A percentile compares a stretch with the other conserved stretches of the same genome.
Conservation (phyloP, 306 rosid species). For the Vigna trinervia region DNA sequence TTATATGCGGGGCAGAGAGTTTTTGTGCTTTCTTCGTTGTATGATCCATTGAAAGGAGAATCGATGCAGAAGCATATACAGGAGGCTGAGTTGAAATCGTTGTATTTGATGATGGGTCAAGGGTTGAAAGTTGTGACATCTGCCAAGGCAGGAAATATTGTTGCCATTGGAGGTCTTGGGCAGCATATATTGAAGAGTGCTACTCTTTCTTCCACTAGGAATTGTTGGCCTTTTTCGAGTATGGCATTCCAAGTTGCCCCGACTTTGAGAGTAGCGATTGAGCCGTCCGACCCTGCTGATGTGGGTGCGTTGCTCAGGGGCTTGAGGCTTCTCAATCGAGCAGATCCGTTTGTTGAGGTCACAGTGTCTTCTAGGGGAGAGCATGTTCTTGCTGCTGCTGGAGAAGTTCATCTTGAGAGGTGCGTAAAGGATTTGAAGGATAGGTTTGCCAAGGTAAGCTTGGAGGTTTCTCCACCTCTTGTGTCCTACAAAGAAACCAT, state of each 20-base stretch:
- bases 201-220: constrained; percentile 80
- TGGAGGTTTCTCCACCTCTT: constrained; percentile 87
- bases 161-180: constrained; percentile 93
- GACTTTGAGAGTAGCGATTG: constrained; percentile 85
- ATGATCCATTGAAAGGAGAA: constrained; percentile 83
- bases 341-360: constrained; percentile 93
- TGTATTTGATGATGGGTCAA: constrained; percentile 97
- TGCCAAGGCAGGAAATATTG: constrained; percentile 80
- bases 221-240: constrained; percentile 94
- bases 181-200: constrained; percentile 91
- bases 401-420: constrained; percentile 95
- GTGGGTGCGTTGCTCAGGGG: constrained; percentile 75
- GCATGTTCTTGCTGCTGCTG: constrained; percentile 86
- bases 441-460: constrained; percentile 81
- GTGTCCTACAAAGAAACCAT: constrained; percentile 87
- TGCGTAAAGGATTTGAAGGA: constrained; percentile 91
- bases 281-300: constrained; percentile 90
- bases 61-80: constrained; percentile 81
- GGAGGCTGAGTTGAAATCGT: constrained; percentile 73
- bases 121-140: constrained; percentile 74
- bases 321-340: constrained; percentile 80
- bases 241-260: constrained; percentile 88
- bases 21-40: constrained; percentile 88
- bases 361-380: constrained; percentile 85
- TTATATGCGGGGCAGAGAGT: constrained; percentile 69